Conservation (phyloP, 2,329 filamentous ascomycete species). For the Pseudocercospora fuligena region DNA sequence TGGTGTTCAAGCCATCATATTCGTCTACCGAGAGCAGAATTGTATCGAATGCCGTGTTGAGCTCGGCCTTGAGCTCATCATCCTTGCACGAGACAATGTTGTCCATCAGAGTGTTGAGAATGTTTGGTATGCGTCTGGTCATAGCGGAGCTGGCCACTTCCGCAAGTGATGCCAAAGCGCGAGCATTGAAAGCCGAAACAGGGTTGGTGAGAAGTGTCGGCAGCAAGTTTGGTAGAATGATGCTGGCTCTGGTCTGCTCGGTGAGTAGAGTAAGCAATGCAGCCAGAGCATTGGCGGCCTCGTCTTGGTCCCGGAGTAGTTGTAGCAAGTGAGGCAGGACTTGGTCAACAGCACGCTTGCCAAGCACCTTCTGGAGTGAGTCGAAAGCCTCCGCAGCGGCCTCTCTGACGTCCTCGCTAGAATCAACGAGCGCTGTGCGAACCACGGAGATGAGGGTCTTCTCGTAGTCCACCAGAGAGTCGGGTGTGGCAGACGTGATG, state of each 20-base stretch:
- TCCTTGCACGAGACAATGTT: constrained; percentile 81
- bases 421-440: constrained; percentile 87
- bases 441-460: constrained; percentile 94
- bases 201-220: constrained; percentile 89
- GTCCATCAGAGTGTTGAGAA: constrained; percentile 93
- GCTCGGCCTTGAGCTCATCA: constrained; percentile 72
- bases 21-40: constrained; percentile 93
- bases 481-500: constrained; percentile 83
- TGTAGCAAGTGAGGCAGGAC: constrained; percentile 91
- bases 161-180: constrained; percentile 87
- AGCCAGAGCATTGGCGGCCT: constrained; percentile 89
- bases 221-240: constrained; percentile 94
- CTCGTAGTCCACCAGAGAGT: constrained; percentile 91
- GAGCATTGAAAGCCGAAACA: constrained; percentile 93
- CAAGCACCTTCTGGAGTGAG: constrained; percentile 87
- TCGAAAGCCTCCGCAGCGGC: constrained; percentile 97
- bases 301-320: constrained; percentile 81
- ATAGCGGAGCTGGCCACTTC: constrained; percentile 89
- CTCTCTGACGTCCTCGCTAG: constrained; percentile 86
- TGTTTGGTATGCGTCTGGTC: constrained; percentile 85
- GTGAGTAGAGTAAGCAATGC: constrained; percentile 93
- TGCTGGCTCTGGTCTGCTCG: constrained; percentile 90
- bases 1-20: constrained; percentile 90
- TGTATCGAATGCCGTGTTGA: constrained; percentile 82
- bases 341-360: constrained; percentile 93